Evolutionary conservation across 805 yeast genomes (phyloP), one percentile per base, ranked within the genome.

Genomic region (Komagataella pastoris): DNA sequence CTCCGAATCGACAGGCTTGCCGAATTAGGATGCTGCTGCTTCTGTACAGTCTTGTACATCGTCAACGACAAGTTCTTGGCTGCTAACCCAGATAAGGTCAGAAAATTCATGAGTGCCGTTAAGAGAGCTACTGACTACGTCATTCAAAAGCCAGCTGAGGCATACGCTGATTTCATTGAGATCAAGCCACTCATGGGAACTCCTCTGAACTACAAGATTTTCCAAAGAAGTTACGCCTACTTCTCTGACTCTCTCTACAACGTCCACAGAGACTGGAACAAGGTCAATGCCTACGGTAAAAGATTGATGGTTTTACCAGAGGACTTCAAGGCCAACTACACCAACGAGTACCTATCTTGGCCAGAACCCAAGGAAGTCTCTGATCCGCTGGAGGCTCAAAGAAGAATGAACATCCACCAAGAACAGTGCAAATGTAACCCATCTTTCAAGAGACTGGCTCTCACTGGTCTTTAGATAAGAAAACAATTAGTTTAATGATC

Each of bases 21-120:
- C 19, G 77, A 77, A 55, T 65, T 76, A 52, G 81, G 81, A 14
- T 76, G 81, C 61, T 76, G 81, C 60, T 76, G 81, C 57, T 76
- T 76, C 74, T 76, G 81, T 57, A 73, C 80, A 47, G 73, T 76
- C 54, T 66, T 76, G 58, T 76, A 75, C 71, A 77, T 76, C 57
- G 69, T 68, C 57, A 77, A 77, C 59, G 81, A 77, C 57, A 62
- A 68, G 46, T 77, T 76, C 61, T 65, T 77, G 58, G 66, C 64
- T 10, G 64, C 61, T 49, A 72, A 76, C 61, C 77, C 76, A 17
- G 75, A 68, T 46, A 72, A 74, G 60, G 72, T 75, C 48, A 61
- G 54, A 48, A 68, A 64, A 54, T 71, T 76, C 62, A 58, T 76
- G 70, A 66, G 54, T 18, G 81, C 80, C 8, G 62, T 74, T 56